Evolutionary conservation across 129 eudicot genomes (phyloP).

Genomic region (Heracleum sosnowskyi): DNA sequence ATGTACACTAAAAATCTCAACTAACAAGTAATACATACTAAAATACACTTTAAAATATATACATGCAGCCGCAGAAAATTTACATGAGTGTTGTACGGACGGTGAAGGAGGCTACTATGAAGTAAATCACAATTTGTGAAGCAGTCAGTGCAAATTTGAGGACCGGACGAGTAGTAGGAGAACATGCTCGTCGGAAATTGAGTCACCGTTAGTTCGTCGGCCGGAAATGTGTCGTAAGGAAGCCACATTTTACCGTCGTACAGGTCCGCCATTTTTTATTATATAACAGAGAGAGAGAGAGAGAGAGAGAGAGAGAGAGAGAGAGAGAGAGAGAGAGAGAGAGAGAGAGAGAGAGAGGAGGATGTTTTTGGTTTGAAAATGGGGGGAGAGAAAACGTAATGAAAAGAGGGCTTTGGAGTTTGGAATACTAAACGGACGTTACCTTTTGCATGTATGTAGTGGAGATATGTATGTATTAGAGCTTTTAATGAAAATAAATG

Average conservation of each 20-base stretch:
- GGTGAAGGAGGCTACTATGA: neutral
- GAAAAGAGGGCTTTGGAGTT: neutral
- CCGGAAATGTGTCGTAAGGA: neutral
- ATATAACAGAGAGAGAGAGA: neutral
- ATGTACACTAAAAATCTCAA: neutral
- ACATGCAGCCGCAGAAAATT: neutral
- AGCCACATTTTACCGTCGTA: slow-evolving; percentile 5
- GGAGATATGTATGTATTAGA: neutral
- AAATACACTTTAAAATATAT: neutral
- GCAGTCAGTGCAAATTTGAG: neutral
- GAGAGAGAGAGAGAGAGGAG: neutral
- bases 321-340: neutral
- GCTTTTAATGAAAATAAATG: neutral
- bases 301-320: neutral
- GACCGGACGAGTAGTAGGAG: neutral
- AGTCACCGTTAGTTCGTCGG: neutral
- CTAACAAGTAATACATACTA: neutral
- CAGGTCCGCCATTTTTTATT: slow-evolving; percentile 5
- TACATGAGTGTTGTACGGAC: neutral
- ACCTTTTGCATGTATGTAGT: neutral
- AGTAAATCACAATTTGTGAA: neutral
- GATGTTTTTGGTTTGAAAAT: neutral
- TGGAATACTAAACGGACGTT: neutral
- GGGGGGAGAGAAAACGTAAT: neutral
- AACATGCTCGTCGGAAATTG: neutral